These are phyloP conservation scores for Xylariales sp. DNA, from an alignment of 2,329 filamentous ascomycete species.

Conservation along the genomic window DNA sequence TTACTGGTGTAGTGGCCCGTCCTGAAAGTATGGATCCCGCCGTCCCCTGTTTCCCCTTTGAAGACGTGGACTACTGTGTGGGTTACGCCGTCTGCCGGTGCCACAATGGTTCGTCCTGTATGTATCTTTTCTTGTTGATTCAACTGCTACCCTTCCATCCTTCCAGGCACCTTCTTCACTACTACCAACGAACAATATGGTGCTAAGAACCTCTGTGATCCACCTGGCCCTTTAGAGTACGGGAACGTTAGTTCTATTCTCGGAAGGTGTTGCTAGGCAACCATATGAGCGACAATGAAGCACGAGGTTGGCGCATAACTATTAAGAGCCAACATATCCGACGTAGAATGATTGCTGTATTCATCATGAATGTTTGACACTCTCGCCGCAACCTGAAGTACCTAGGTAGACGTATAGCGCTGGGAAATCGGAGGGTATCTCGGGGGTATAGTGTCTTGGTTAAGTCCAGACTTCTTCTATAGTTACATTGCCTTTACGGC, in stretches of 20 bases:
- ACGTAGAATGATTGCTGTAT: not conserved
- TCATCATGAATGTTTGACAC: not conserved
- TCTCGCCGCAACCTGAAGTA: not conserved
- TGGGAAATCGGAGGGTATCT: not conserved
- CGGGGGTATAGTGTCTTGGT: conserved; percentile 9
- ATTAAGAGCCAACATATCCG: not conserved
- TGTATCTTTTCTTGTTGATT: not conserved
- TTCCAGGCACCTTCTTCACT: conserved; percentile 42
- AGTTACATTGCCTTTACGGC: conserved; percentile 66
- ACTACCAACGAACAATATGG: conserved; percentile 35
- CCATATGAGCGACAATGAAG: not conserved
- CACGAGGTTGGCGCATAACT: not conserved
- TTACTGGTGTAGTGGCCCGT: conserved; percentile 22
- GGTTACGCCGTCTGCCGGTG: conserved; percentile 39
- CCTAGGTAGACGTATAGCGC: not conserved
- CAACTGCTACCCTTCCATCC: conserved; percentile 1
- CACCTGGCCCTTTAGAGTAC: conserved; percentile 37
- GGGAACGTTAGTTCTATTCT: conserved; percentile 38
- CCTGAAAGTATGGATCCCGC: not conserved
- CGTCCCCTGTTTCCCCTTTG: conserved; percentile 41
- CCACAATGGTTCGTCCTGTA: conserved; percentile 34
- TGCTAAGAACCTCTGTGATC: conserved; percentile 34
- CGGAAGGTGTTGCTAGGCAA: conserved; percentile 39
- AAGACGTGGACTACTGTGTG: conserved; percentile 44
- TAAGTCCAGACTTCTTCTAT: conserved; percentile 33